phyloP scores from a whole-genome alignment of 83 land plant species.

The Thuja plicata region DNA sequence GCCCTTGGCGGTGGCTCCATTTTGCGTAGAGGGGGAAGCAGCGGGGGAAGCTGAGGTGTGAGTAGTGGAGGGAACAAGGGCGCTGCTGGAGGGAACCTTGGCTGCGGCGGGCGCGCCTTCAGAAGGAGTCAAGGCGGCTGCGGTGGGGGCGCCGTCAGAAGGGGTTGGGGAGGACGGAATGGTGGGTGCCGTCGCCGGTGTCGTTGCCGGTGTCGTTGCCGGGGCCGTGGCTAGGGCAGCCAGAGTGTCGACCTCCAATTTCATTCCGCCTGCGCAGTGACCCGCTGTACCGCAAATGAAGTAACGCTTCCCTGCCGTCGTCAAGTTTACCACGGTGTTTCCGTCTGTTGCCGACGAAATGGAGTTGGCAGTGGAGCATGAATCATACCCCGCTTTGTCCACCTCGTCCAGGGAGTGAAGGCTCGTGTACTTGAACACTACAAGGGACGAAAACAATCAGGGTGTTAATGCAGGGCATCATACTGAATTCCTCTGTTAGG shows the following conservation, averaged over 20 bases:
- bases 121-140: too few relatives aligned
- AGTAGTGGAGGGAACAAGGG: neutral
- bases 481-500: too few relatives aligned
- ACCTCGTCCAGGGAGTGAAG: constrained; percentile 37
- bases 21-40: neutral
- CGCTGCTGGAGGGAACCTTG: neutral
- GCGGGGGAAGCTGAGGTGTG: neutral
- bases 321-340: constrained; percentile 22
- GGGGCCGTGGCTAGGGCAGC: constrained; percentile 20
- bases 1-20: neutral
- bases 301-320: constrained; percentile 31
- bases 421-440: constrained; percentile 38
- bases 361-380: constrained; percentile 30
- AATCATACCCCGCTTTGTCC: constrained; percentile 30
- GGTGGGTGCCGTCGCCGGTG: neutral
- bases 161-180: neutral
- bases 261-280: constrained; percentile 48
- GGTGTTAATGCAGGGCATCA: too few relatives aligned
- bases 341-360: constrained; percentile 15
- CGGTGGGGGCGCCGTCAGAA: neutral
- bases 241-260: constrained; percentile 28
- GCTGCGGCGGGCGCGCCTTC: neutral
- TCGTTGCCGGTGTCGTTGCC: neutral
- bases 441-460: too few relatives aligned
- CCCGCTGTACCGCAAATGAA: constrained; percentile 51